A percentile compares a stretch with the other conserved stretches of the same genome.
Conservation (phyloP, 768 basidiomycete genomes). For the Suillus hirtellus region DNA sequence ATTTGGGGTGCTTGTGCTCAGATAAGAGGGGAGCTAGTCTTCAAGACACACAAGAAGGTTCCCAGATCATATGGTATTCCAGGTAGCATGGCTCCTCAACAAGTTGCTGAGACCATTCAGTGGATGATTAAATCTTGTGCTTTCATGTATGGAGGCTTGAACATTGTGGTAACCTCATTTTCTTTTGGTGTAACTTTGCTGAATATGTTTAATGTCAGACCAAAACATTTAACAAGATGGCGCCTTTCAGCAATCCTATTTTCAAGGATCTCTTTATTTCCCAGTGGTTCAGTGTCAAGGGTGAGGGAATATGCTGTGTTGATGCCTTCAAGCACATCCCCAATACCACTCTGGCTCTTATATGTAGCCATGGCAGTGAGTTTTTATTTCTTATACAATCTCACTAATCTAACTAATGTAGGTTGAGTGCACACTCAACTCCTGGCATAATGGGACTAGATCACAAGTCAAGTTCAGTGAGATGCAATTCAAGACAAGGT, state of each 20-base stretch:
- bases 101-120: background rate
- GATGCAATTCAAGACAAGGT: background rate
- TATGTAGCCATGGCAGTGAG: background rate
- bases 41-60: background rate
- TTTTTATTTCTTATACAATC: background rate
- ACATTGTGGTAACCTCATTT: background rate
- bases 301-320: background rate
- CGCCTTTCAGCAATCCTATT: background rate
- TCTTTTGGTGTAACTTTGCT: background rate
- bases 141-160: background rate
- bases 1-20: background rate
- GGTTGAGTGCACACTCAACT: background rate
- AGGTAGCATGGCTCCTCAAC: background rate
- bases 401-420: background rate
- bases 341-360: slow-evolving; percentile 1
- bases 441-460: background rate
- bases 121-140: background rate
- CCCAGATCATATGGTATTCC: background rate
- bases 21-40: background rate
- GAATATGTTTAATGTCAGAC: background rate
- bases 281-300: background rate
- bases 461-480: background rate
- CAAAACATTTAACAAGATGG: background rate
- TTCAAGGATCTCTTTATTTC: background rate
- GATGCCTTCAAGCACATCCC: background rate